These are phyloP conservation scores for Penicillium robsamsonii DNA, from an alignment of 495 filamentous ascomycete species.

Conservation along the genomic window DNA sequence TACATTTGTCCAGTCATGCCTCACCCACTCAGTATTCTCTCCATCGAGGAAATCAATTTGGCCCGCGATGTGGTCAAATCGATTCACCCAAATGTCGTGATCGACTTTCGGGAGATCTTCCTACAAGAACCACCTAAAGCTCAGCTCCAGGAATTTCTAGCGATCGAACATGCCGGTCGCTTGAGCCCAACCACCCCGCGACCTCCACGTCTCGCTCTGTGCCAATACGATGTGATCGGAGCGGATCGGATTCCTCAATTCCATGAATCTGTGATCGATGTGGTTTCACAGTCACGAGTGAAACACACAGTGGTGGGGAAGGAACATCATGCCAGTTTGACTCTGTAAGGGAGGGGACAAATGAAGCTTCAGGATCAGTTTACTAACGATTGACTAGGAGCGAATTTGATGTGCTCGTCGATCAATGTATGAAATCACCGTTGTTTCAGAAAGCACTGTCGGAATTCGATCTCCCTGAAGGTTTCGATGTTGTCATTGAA, in stretches of 20 bases:
- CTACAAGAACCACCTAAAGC: slow-evolving; percentile 52
- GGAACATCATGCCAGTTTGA: slow-evolving; percentile 60
- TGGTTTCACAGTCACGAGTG: slow-evolving; percentile 47
- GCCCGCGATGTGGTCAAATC: slow-evolving; percentile 48
- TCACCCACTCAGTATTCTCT: slow-evolving; percentile 50
- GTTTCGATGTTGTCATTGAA: slow-evolving; percentile 64
- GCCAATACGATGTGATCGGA: slow-evolving; percentile 65
- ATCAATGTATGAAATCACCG: slow-evolving; percentile 57
- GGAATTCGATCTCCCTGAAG: slow-evolving; percentile 61
- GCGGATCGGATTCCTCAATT: slow-evolving; percentile 56
- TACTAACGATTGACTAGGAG: slow-evolving; percentile 37
- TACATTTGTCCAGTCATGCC: slow-evolving; percentile 20
- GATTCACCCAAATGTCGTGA: slow-evolving; percentile 40
- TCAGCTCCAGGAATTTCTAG: slow-evolving; percentile 47
- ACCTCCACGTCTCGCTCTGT: slow-evolving; percentile 59
- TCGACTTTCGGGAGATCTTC: slow-evolving; percentile 54
- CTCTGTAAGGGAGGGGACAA: slow-evolving; percentile 48
- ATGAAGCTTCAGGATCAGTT: too few relatives aligned
- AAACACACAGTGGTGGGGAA: slow-evolving; percentile 55
- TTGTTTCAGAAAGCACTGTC: slow-evolving; percentile 60
- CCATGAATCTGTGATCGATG: slow-evolving; percentile 61
- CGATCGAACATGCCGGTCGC: slow-evolving; percentile 48
- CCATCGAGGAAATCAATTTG: slow-evolving; percentile 44
- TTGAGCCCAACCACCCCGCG: slow-evolving; percentile 46
- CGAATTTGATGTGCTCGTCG: slow-evolving; percentile 63